Evolutionary conservation across 768 basidiomycete genomes (phyloP).

Genomic region (Rhodotorula sphaerocarpa): DNA sequence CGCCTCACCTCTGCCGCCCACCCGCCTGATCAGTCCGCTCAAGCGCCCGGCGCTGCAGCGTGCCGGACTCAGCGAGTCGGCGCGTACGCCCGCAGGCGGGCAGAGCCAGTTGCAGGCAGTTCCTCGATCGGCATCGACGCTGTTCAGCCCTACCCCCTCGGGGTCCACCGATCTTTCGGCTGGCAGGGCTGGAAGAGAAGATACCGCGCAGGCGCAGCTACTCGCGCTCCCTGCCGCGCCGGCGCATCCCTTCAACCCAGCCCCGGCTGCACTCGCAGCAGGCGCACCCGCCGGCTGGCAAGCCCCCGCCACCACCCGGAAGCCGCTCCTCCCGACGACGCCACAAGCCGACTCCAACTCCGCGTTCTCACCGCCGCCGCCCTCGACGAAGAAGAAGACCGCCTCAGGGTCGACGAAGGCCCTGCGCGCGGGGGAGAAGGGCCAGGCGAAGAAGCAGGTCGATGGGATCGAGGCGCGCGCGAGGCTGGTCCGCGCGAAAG

Average conservation of each 20-base stretch:
- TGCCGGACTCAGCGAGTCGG: no score
- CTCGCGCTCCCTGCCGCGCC: neutral
- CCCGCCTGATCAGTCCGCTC: neutral
- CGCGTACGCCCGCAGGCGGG: conserved; percentile 26
- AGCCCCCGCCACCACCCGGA: neutral
- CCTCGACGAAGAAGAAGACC: conserved; percentile 1
- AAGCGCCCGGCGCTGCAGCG: conserved; percentile 12
- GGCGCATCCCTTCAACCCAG: neutral
- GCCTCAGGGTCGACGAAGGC: neutral
- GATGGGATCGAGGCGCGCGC: conserved; percentile 8
- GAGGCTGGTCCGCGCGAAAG: conserved; percentile 14
- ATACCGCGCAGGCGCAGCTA: neutral
- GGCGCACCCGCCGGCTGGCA: neutral
- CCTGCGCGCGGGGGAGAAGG: conserved; percentile 4
- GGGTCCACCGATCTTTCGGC: no score
- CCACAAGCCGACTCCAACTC: neutral
- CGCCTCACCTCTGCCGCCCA: neutral
- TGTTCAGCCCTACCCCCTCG: no score
- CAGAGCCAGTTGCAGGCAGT: neutral
- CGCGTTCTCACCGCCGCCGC: neutral
- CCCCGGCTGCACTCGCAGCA: neutral
- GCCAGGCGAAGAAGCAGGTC: neutral
- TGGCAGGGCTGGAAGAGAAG: no score
- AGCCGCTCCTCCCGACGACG: neutral
- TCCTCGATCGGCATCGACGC: no score